phyloP scores from a whole-genome alignment of 176 grass and related monocot genomes.

The Pharus latifolius region DNA sequence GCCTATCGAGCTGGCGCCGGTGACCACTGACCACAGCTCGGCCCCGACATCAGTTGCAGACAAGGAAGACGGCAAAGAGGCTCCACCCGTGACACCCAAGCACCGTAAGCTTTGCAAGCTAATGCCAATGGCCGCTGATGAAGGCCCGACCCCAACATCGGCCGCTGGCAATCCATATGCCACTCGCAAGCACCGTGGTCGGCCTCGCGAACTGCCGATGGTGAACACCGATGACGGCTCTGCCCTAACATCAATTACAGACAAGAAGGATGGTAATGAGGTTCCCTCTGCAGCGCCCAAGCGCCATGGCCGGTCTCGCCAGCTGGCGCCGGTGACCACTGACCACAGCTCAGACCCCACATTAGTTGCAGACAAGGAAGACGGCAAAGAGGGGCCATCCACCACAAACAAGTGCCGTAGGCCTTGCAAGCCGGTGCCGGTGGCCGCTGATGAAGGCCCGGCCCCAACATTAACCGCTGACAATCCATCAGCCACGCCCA shows the following conservation, averaged over 20 bases:
- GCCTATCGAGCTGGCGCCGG: too few species aligned
- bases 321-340: neutral
- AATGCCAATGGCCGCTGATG: neutral
- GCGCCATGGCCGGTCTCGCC: too few species aligned
- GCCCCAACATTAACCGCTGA: too few species aligned
- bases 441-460: neutral
- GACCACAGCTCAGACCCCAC: neutral
- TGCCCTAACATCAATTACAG: neutral
- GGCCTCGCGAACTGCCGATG: neutral
- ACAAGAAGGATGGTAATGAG: neutral
- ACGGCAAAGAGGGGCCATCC: neutral
- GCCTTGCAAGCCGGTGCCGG: neutral
- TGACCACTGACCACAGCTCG: neutral
- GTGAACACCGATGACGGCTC: neutral
- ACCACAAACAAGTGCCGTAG: neutral
- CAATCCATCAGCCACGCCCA: neutral
- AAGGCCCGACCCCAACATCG: too few species aligned
- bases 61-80: neutral
- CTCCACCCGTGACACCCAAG: neutral
- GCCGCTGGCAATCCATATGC: too few species aligned
- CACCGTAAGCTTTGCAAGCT: neutral
- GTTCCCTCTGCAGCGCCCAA: too few species aligned
- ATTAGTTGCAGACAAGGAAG: neutral
- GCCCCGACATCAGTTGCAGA: neutral
- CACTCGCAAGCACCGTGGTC: neutral